Base-by-base conservation (phyloP, 169 alveolate genomes). In the Toxoplasma gondii region DNA sequence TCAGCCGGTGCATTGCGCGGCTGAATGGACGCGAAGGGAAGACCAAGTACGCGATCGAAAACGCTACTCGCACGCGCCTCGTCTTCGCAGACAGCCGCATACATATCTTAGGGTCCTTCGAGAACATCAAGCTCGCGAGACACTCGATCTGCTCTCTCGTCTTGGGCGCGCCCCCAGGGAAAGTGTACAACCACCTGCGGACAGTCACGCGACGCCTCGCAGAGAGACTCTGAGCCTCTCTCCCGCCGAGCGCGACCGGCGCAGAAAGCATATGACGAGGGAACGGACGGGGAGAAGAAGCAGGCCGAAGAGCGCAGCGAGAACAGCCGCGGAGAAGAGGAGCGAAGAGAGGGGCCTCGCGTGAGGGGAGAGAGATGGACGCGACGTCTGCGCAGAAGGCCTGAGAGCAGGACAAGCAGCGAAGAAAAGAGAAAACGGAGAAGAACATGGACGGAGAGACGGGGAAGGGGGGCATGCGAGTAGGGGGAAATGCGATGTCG, bases 21-120 rank as follows among this genome's bases (percentile, higher is more conserved):
- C 98, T 99, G 87, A 98, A 99, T 86, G 99, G 99, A 34, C 99
- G 98, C 96, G 99, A 99, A 93, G 99, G 99, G 22, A 98, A 98
- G 95, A 99, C 99, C 41, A 99, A 99, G 97, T 98, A 98, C 97
- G 99, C 99, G 19, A 99, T 99, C 19, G 99, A 99, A 94, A 99
- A 99, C 96, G 99, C 99, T 34, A 99, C 99, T 0, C 98, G 99
- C 95, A 99, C 99, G n/a, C 98, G 99, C 93, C 98, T 99, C 27
- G 99, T 99, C 22, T 95, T 98, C 24, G 99, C 98, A 86, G 99
- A 98, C 80, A 95, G 95, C 92, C 96, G 97, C 94, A 97, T 98
- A 36, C 99, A 98, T 94, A 97, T 98, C 39, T 96, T 98, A 86
- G 99, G 99, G 27, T 97, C 99, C 92, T 99, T 98, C 96, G 97